These are phyloP conservation scores for Hysterium pulicare DNA, from an alignment of 2,329 filamentous ascomycete genomes.

Conservation along the genomic window DNA sequence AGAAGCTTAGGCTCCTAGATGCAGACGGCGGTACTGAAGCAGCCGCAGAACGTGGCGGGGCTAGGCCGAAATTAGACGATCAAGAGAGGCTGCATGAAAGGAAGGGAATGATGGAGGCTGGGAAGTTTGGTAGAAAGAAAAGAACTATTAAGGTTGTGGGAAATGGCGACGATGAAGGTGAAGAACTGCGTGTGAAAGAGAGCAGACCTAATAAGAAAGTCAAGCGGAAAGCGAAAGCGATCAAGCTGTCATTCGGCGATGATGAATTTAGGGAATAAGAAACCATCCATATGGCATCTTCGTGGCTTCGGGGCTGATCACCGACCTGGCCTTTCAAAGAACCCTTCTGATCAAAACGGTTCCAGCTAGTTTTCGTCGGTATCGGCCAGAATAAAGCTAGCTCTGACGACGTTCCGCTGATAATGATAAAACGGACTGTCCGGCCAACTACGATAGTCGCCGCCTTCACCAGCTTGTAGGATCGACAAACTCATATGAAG, in stretches of 20 bases:
- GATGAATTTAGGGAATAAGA: no score
- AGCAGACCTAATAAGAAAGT: constrained; percentile 12
- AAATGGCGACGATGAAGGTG: constrained; percentile 9
- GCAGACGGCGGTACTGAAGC: constrained; percentile 3
- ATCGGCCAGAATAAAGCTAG: no score
- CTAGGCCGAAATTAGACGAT: constrained; percentile 1
- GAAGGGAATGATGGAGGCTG: constrained; percentile 10
- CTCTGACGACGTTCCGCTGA: no score
- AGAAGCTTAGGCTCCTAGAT: constrained; percentile 9
- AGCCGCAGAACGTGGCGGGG: not conserved
- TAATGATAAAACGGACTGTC: no score
- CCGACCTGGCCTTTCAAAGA: no score
- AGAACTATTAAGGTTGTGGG: constrained; percentile 15
- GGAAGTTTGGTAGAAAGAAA: constrained; percentile 12
- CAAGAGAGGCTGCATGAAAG: constrained; percentile 5
- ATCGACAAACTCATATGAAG: no score
- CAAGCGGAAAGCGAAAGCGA: constrained; percentile 32
- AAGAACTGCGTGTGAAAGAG: constrained; percentile 1
- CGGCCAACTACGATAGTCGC: no score
- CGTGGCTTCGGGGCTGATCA: no score
- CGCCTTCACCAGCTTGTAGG: no score
- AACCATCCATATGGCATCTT: no score
- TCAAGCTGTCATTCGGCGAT: constrained; percentile 34
- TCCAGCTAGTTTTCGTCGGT: no score
- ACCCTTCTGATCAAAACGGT: no score